A percentile compares a stretch with the other conserved stretches of the same genome.
Conservation (phyloP, 1,139 yeast species). For the Blastobotrys indianensis region DNA sequence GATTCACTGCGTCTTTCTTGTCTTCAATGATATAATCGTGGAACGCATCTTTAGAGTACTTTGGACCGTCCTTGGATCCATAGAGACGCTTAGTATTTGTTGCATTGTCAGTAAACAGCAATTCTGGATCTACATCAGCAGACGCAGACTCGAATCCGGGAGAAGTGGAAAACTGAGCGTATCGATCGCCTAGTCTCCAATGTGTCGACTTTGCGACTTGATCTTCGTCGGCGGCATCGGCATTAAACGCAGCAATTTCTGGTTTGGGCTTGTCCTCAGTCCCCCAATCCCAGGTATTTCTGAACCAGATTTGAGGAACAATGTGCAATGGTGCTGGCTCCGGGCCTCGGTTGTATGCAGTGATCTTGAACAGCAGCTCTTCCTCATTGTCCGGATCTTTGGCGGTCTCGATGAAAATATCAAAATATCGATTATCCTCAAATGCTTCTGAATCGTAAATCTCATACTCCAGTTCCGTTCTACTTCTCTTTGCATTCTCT, state of each 20-base stretch:
- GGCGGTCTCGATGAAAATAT: slow-evolving; percentile 87
- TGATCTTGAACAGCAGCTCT: slow-evolving; percentile 74
- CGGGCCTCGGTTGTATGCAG: slow-evolving; percentile 82
- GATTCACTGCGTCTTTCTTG: slow-evolving; percentile 58
- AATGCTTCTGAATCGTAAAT: slow-evolving; percentile 71
- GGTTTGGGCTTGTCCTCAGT: slow-evolving; percentile 36
- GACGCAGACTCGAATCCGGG: slow-evolving; percentile 49
- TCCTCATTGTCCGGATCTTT: slow-evolving; percentile 79
- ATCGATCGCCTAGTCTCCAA: slow-evolving; percentile 65
- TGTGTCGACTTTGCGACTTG: slow-evolving; percentile 55
- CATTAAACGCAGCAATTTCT: background rate
- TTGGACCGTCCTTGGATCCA: slow-evolving; percentile 38
- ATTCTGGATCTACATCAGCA: slow-evolving; percentile 62
- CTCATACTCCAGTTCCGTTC: slow-evolving; percentile 67
- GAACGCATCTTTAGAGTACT: slow-evolving; percentile 83
- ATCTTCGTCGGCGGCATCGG: background rate
- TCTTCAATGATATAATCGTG: slow-evolving; percentile 74
- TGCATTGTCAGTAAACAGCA: slow-evolving; percentile 85
- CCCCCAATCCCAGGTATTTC: slow-evolving; percentile 96
- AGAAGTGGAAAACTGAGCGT: slow-evolving; percentile 78
- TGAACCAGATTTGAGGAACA: slow-evolving; percentile 75
- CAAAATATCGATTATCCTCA: slow-evolving; percentile 78
- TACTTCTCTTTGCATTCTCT: slow-evolving; percentile 59
- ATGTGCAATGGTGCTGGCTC: slow-evolving; percentile 85
- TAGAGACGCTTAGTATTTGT: slow-evolving; percentile 70